Conservation (phyloP, 495 filamentous ascomycete genomes). For the Penicillium lagena region DNA sequence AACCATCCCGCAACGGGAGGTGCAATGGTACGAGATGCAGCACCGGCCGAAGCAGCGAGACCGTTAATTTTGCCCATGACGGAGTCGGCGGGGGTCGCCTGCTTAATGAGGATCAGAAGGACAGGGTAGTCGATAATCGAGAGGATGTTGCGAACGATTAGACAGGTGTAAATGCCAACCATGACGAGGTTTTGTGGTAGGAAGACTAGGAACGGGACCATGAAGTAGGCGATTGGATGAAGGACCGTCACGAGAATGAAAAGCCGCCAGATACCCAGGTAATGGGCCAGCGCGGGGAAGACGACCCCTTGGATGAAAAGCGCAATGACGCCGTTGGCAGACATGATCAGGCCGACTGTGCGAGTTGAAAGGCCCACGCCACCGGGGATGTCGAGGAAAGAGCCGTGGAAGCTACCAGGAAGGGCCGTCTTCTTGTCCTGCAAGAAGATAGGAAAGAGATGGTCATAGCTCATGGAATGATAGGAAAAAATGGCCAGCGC, state of each 20-base stretch:
- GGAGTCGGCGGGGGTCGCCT: conserved; percentile 61
- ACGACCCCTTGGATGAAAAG: conserved; percentile 71
- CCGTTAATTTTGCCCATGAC: conserved; percentile 76
- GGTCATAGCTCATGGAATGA: conserved; percentile 83
- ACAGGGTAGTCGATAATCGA: conserved; percentile 74
- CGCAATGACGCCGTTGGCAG: conserved; percentile 70
- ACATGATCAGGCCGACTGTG: conserved; percentile 73
- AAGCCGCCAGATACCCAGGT: conserved; percentile 66
- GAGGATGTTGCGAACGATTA: conserved; percentile 67
- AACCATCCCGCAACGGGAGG: conserved; percentile 70
- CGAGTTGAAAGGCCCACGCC: conserved; percentile 69
- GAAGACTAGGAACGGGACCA: conserved; percentile 63
- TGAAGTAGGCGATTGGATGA: conserved; percentile 70
- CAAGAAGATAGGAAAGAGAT: conserved; percentile 77
- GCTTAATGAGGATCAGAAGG: conserved; percentile 77
- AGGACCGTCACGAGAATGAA: conserved; percentile 67
- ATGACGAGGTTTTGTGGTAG: conserved; percentile 53
- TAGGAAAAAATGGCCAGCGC: conserved; percentile 80
- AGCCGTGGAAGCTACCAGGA: conserved; percentile 11
- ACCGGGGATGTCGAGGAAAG: conserved; percentile 57
- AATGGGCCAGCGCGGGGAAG: conserved; percentile 65
- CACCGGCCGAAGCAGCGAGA: conserved; percentile 71
- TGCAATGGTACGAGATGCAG: conserved; percentile 68
- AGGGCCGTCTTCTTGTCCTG: conserved; percentile 53
- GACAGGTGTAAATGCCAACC: conserved; percentile 64